Evolutionary conservation across 2,329 filamentous ascomycete species (phyloP).

Genomic region (Acrocalymma vagum): DNA sequence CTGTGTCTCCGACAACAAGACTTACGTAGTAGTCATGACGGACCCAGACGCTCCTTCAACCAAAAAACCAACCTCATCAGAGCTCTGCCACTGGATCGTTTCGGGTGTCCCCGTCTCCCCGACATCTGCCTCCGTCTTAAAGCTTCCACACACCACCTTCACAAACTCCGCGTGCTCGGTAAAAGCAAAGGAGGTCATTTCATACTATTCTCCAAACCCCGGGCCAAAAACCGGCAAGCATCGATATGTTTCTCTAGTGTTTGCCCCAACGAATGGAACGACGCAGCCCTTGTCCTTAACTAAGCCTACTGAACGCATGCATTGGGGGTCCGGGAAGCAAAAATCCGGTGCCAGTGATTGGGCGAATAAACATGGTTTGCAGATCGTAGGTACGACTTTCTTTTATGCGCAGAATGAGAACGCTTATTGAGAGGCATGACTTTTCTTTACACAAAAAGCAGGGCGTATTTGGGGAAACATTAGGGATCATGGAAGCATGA

Average conservation of each 20-base stretch:
- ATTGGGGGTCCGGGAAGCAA: slow-evolving; percentile 63
- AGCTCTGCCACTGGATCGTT: slow-evolving; percentile 66
- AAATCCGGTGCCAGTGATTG: slow-evolving; percentile 61
- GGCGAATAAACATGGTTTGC: slow-evolving; percentile 58
- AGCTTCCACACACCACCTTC: slow-evolving; percentile 30
- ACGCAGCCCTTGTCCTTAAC: slow-evolving; percentile 51
- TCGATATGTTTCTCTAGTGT: slow-evolving; percentile 64
- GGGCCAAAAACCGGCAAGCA: slow-evolving; percentile 65
- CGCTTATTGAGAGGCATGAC: no score
- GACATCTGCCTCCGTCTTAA: slow-evolving; percentile 29
- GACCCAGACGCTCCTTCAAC: slow-evolving; percentile 67
- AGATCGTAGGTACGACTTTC: slow-evolving; percentile 57
- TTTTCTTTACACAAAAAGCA: no score
- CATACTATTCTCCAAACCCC: slow-evolving; percentile 63
- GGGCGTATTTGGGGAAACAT: no score
- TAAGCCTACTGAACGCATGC: slow-evolving; percentile 58
- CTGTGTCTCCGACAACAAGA: slow-evolving; percentile 32
- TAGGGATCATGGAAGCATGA: no score
- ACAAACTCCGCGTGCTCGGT: slow-evolving; percentile 11
- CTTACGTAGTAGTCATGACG: slow-evolving; percentile 61
- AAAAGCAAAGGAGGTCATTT: slow-evolving; percentile 46
- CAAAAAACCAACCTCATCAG: slow-evolving; percentile 62
- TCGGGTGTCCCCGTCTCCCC: slow-evolving; percentile 43
- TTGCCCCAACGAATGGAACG: slow-evolving; percentile 56
- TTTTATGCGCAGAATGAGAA: slow-evolving; percentile 59